These are phyloP conservation scores for Neofusicoccum sp. DNA, from an alignment of 2,329 filamentous ascomycete species.

Conservation along the genomic window DNA sequence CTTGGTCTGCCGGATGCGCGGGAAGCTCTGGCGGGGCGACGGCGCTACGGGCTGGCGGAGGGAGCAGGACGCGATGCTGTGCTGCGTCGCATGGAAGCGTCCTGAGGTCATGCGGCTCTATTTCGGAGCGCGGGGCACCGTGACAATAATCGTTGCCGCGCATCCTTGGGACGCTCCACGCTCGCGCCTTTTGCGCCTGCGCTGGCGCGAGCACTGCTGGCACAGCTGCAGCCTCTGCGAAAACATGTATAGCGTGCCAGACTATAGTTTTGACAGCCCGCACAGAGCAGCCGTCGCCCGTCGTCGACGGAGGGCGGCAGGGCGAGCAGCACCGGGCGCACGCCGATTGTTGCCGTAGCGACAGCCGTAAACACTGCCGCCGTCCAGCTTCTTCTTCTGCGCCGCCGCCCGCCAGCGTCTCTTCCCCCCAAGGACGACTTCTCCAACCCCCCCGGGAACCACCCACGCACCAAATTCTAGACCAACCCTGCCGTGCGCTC, in stretches of 20 bases:
- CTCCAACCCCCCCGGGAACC: slow-evolving; percentile 7
- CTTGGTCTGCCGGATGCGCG: too few relatives aligned
- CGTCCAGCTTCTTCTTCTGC: slow-evolving; percentile 1
- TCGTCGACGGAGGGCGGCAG: not conserved
- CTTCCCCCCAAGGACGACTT: slow-evolving; percentile 17
- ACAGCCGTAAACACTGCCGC: slow-evolving; percentile 15
- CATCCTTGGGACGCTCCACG: slow-evolving; percentile 5
- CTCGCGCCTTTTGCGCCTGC: not conserved
- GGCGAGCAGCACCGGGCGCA: not conserved
- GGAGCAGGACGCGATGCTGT: not conserved
- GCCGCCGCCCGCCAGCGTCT: not conserved
- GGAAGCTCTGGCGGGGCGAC: not conserved
- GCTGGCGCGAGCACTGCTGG: not conserved
- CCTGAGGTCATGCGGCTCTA: slow-evolving; percentile 16
- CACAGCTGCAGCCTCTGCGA: too few relatives aligned
- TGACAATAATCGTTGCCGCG: slow-evolving; percentile 1
- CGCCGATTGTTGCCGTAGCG: slow-evolving; percentile 17
- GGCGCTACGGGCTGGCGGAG: not conserved
- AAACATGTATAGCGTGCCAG: not conserved
- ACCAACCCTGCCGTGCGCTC: not conserved
- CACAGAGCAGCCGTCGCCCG: too few relatives aligned
- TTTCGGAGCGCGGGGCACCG: slow-evolving; percentile 2
- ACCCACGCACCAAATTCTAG: not conserved
- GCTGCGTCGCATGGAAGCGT: too few relatives aligned
- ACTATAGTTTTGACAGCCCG: not conserved